Percentiles rank a stretch among this genome's conserved stretches.
Conservation (phyloP, 2,329 filamentous ascomycete genomes). For the Pseudogymnoascus sp. region DNA sequence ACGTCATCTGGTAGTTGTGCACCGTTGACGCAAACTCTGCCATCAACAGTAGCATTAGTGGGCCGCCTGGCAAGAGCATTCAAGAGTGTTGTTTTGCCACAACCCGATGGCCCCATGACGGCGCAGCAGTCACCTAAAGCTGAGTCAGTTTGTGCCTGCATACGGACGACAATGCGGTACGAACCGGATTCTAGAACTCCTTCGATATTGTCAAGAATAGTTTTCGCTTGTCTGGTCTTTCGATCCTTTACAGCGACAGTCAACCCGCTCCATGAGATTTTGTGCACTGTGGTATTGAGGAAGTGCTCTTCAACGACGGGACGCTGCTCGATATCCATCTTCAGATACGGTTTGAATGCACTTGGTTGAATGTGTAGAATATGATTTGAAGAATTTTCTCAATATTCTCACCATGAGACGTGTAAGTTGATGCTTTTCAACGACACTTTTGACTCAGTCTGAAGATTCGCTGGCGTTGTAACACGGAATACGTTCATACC, state of each 20-base stretch:
- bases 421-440: no score
- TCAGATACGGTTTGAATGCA: neutral
- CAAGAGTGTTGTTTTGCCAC: constrained; percentile 72
- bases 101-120: constrained; percentile 64
- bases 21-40: constrained; percentile 54
- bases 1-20: constrained; percentile 38
- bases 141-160: neutral
- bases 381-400: neutral
- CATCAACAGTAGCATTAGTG: constrained; percentile 43
- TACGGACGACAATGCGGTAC: neutral
- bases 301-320: constrained; percentile 12
- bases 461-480: no score
- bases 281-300: neutral
- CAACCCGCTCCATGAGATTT: neutral
- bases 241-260: neutral
- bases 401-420: no score
- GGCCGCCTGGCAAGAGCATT: constrained; percentile 62
- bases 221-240: neutral
- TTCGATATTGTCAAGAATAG: neutral
- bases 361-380: neutral
- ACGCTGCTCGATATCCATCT: constrained; percentile 24
- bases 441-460: no score
- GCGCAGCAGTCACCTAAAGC: constrained; percentile 32
- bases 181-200: neutral
- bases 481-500: no score